Base-by-base conservation (phyloP, 139 green algal genomes). In the Closterium sp. region DNA sequence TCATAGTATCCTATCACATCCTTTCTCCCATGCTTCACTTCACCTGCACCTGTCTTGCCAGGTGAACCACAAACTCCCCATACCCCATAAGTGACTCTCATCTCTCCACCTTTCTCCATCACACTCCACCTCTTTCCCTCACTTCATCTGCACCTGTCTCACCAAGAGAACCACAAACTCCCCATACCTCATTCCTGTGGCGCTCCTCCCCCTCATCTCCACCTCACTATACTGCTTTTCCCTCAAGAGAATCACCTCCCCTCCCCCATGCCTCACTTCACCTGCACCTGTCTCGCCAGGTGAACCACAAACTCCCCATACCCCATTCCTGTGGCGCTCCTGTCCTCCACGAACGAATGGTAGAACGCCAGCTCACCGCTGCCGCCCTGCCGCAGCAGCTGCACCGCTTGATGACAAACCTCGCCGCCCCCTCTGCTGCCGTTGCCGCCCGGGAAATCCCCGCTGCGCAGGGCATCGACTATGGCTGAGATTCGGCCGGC, bases 51-150 rank as follows among this genome's bases (percentile, higher is more conserved):
- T 87, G 91, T 21, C 91, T 34, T 4, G 42, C 84, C 87, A 92
- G 70, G 70, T 89, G 62, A 34, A 94, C 88, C 50, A 89, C 30
- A 11, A 89, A 90, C 34, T 92, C 87, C 45, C 93, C 45, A 31
- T 28, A 28, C 24, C 34, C n/a, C 88, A n/a, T 90, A n/a, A n/a
- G n/a, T n/a, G n/a, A n/a, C n/a, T n/a, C n/a, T n/a, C n/a, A n/a
- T n/a, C n/a, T n/a, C n/a, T n/a, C n/a, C n/a, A n/a, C n/a, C n/a
- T n/a, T n/a, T n/a, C n/a, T n/a, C n/a, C n/a, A n/a, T n/a, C n/a
- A n/a, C n/a, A n/a, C n/a, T n/a, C n/a, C n/a, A n/a, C n/a, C n/a
- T n/a, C n/a, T n/a, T n/a, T 38, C 30, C 28, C 11, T 89, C 93
- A 90, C 50, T 50, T 85, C 31, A 38, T 19, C 70, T 92, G 28